Evolutionary conservation across 83 land plant genomes (phyloP).

Genomic region (Picea abies): DNA sequence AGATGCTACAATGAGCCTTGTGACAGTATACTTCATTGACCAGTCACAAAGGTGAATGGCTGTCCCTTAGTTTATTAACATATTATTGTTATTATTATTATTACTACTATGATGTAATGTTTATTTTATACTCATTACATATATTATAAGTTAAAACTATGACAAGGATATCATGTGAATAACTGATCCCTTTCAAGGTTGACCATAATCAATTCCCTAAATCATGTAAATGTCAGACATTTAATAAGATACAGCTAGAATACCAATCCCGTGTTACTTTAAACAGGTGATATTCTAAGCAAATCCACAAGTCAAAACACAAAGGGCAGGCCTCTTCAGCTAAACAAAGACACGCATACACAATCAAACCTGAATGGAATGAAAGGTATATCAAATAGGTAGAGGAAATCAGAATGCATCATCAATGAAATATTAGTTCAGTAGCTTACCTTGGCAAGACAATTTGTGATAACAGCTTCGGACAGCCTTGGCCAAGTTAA

Average conservation of each 20-base stretch:
- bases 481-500: constrained; percentile 80
- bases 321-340: not conserved
- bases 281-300: not conserved
- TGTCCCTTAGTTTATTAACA: too few relatives aligned
- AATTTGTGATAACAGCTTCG: constrained; percentile 57
- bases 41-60: too few relatives aligned
- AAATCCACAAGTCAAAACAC: not conserved
- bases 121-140: too few relatives aligned
- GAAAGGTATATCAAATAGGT: not conserved
- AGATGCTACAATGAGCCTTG: too few relatives aligned
- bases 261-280: not conserved
- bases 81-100: too few relatives aligned
- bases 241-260: not conserved
- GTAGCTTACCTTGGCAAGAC: constrained; percentile 69
- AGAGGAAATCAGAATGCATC: not conserved
- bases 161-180: not conserved
- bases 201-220: not conserved
- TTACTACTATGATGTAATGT: too few relatives aligned
- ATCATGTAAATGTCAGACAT: not conserved
- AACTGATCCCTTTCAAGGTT: not conserved
- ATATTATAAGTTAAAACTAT: not conserved
- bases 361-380: not conserved
- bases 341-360: not conserved
- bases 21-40: too few relatives aligned
- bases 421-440: constrained; percentile 3